Conservation (phyloP, 1,139 yeast genomes). For the Geotrichum carabidarum region DNA sequence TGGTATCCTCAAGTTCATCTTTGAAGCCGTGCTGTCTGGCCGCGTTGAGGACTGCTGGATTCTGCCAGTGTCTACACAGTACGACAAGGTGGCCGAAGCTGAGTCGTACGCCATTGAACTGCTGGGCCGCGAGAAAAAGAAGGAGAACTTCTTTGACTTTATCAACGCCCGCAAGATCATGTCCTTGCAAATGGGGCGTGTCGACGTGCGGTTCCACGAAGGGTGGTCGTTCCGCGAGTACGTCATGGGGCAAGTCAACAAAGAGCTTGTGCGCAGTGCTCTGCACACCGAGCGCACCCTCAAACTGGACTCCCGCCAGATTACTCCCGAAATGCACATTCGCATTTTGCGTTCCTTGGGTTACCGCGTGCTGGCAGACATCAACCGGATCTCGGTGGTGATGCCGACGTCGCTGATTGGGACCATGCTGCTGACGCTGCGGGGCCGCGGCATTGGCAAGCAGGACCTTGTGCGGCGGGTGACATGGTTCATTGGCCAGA, state of each 20-base stretch:
- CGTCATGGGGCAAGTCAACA: conserved; percentile 34
- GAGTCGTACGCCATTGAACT: conserved; percentile 59
- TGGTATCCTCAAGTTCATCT: conserved; percentile 54
- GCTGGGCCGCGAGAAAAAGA: conserved; percentile 54
- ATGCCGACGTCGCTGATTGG: conserved; percentile 46
- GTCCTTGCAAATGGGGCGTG: conserved; percentile 40
- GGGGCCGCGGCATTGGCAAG: conserved; percentile 40
- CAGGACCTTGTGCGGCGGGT: conserved; percentile 37
- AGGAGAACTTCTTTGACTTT: conserved; percentile 38
- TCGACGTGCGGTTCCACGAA: conserved; percentile 41
- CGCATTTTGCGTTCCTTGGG: conserved; percentile 39
- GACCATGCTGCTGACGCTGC: conserved; percentile 39
- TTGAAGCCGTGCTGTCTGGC: conserved; percentile 46
- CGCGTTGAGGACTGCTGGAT: conserved; percentile 45
- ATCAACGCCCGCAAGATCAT: conserved; percentile 37
- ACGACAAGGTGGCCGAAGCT: conserved; percentile 63
- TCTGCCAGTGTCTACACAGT: conserved; percentile 58
- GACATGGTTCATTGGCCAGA: conserved; percentile 36
- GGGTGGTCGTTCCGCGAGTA: conserved; percentile 41
- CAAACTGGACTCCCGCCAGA: conserved; percentile 17
- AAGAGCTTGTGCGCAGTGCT: conserved; percentile 21
- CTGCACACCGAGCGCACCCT: conserved; percentile 13
- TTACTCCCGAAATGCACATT: conserved; percentile 25
- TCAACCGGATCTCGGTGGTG: conserved; percentile 41
- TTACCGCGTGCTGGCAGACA: conserved; percentile 40